These are phyloP conservation scores for Trametes cinnabarina DNA, from an alignment of 768 basidiomycete genomes.

Conservation along the genomic window DNA sequence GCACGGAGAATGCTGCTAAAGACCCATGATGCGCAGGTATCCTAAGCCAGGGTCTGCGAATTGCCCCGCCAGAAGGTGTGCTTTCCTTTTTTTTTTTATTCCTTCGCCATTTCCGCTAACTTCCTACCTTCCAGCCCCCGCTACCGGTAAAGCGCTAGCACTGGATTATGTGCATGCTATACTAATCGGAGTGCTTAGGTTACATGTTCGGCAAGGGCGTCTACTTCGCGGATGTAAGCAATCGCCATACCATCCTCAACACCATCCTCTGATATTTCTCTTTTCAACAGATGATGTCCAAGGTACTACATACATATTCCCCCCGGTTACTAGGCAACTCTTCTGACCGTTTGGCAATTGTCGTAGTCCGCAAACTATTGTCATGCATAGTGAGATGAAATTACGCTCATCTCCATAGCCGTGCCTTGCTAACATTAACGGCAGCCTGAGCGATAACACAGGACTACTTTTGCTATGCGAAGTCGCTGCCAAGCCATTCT, in stretches of 20 bases:
- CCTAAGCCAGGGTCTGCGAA: conserved; percentile 58
- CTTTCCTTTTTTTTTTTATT: background rate
- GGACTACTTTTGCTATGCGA: conserved; percentile 61
- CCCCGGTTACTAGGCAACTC: background rate
- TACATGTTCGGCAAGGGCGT: conserved; percentile 71
- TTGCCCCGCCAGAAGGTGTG: conserved; percentile 62
- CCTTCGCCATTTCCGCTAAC: background rate
- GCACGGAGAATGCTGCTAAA: too few relatives aligned
- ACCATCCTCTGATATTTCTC: background rate
- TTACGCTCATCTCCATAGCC: background rate
- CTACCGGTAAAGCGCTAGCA: conserved; percentile 39
- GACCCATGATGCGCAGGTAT: conserved; percentile 39
- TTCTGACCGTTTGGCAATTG: background rate
- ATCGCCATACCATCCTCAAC: background rate
- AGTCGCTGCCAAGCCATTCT: conserved; percentile 55
- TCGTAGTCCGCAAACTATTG: conserved; percentile 56
- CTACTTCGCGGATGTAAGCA: conserved; percentile 59
- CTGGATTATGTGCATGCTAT: background rate
- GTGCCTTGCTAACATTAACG: background rate
- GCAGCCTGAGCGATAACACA: conserved; percentile 47
- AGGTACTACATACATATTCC: conserved; percentile 35
- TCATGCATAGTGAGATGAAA: conserved; percentile 43
- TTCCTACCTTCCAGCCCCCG: conserved; percentile 38
- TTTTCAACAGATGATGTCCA: conserved; percentile 55
- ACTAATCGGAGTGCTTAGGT: conserved; percentile 19